phyloP scores from a whole-genome alignment of 805 yeast genomes.

The Lipomyces spencermartinsiae region DNA sequence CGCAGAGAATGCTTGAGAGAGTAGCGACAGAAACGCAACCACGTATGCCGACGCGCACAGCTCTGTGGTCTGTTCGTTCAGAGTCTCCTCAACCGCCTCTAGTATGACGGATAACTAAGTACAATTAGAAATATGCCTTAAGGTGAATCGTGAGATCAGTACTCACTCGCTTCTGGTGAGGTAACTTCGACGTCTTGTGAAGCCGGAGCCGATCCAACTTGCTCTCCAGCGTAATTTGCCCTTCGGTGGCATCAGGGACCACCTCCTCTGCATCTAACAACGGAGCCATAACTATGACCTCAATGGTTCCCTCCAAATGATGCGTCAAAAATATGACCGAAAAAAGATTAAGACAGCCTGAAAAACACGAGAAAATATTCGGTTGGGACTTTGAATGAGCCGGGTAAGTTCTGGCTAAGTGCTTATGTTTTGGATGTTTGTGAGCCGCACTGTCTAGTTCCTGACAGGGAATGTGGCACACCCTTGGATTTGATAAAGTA shows the following conservation, averaged over 20 bases:
- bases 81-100: conserved; percentile 88
- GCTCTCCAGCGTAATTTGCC: conserved; percentile 55
- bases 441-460: conserved; percentile 4
- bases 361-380: not conserved
- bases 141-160: not conserved
- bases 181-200: conserved; percentile 79
- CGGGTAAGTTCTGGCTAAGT: not conserved
- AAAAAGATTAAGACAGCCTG: conserved; percentile 11
- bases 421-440: conserved; percentile 24
- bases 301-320: not conserved
- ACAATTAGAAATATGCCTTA: not conserved
- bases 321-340: not conserved
- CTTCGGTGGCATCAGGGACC: conserved; percentile 5
- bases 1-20: conserved; percentile 72
- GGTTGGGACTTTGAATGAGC: conserved; percentile 5
- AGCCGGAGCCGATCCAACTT: conserved; percentile 70
- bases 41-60: conserved; percentile 79
- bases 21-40: conserved; percentile 77
- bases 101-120: conserved; percentile 61
- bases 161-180: conserved; percentile 74
- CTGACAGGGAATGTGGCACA: too few relatives aligned
- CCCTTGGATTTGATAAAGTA: too few relatives aligned
- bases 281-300: not conserved
- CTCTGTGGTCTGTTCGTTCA: conserved; percentile 66
- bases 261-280: not conserved